These are phyloP conservation scores for Candida glucosophila DNA, from an alignment of 1,139 yeast genomes.

Conservation along the genomic window DNA sequence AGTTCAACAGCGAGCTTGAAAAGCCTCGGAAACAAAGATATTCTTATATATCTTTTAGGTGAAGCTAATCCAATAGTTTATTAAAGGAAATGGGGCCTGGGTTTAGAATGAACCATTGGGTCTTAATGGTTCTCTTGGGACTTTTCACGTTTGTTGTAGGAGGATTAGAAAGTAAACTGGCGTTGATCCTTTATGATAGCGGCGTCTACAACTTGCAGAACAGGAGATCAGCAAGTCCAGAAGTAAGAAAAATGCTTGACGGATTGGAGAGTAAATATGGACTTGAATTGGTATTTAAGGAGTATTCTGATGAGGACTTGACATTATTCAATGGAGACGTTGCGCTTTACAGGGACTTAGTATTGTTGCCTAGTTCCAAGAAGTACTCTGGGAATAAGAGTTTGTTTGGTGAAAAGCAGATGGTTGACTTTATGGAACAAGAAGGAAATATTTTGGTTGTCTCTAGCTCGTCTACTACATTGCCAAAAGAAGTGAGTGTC, in stretches of 20 bases:
- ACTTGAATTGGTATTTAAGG: slow-evolving; percentile 15
- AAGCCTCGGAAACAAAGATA: slow-evolving; percentile 1
- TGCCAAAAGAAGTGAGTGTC: slow-evolving; percentile 60
- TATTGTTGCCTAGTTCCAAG: slow-evolving; percentile 32
- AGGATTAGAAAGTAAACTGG: slow-evolving; percentile 9
- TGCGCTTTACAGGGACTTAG: slow-evolving; percentile 21
- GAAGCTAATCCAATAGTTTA: no score
- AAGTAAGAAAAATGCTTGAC: slow-evolving; percentile 13
- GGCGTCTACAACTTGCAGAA: slow-evolving; percentile 14
- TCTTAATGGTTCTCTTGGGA: no score
- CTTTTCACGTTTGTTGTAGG: no score
- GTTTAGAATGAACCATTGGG: no score
- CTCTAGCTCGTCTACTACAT: slow-evolving; percentile 28
- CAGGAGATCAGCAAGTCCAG: slow-evolving; percentile 10
- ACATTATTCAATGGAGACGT: slow-evolving; percentile 19
- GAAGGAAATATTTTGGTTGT: slow-evolving; percentile 74
- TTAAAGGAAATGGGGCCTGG: no score
- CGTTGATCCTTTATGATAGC: slow-evolving; percentile 27
- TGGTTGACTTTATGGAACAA: slow-evolving; percentile 42
- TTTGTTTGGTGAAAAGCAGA: slow-evolving; percentile 21
- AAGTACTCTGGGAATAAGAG: slow-evolving; percentile 24
- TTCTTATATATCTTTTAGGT: no score
- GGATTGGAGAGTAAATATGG: slow-evolving; percentile 12
- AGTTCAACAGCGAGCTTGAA: not conserved
- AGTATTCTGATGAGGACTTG: slow-evolving; percentile 20